A percentile compares a stretch with the other conserved stretches of the same genome.
Conservation (phyloP, 1,139 yeast genomes). For the Scheffersomyces lignicola region DNA sequence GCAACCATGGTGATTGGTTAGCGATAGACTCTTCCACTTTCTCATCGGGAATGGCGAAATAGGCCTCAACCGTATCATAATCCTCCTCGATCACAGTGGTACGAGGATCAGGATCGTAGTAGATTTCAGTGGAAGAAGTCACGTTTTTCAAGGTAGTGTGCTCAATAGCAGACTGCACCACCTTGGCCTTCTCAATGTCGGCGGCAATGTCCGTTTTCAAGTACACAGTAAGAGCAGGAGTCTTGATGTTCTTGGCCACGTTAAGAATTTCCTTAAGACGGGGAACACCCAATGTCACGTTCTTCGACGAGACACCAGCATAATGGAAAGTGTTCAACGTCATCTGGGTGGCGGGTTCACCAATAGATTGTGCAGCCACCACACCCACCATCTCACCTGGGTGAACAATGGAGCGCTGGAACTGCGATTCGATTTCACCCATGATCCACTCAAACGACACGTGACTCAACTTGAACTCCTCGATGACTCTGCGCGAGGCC, state of each 20-base stretch:
- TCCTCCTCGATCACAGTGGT: conserved; percentile 95
- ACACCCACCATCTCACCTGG: conserved; percentile 99
- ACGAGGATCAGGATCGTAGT: conserved; percentile 97
- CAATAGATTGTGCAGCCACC: conserved; percentile 98
- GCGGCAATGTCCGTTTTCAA: conserved; percentile 76
- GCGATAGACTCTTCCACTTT: conserved; percentile 91
- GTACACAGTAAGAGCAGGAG: conserved; percentile 96
- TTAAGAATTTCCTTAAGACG: conserved; percentile 98
- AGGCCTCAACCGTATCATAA: conserved; percentile 94
- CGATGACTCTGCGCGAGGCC: conserved; percentile 86
- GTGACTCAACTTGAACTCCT: conserved; percentile 82
- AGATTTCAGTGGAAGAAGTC: conserved; percentile 95
- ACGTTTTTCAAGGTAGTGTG: conserved; percentile 94
- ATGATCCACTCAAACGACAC: conserved; percentile 94
- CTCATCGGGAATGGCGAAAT: conserved; percentile 96
- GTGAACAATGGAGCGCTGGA: conserved; percentile 88
- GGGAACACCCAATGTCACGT: conserved; percentile 99
- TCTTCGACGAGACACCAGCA: conserved; percentile 99
- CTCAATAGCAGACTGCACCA: conserved; percentile 94
- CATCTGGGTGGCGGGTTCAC: conserved; percentile 99
- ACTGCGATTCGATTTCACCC: conserved; percentile 92
- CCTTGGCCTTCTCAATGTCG: conserved; percentile 92
- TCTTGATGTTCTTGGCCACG: conserved; percentile 96
- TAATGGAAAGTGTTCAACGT: conserved; percentile 99
- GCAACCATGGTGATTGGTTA: conserved; percentile 96